Evolutionary conservation across 2,329 filamentous ascomycete genomes (phyloP).

Genomic region (Phaeosphaeriaceae sp.): DNA sequence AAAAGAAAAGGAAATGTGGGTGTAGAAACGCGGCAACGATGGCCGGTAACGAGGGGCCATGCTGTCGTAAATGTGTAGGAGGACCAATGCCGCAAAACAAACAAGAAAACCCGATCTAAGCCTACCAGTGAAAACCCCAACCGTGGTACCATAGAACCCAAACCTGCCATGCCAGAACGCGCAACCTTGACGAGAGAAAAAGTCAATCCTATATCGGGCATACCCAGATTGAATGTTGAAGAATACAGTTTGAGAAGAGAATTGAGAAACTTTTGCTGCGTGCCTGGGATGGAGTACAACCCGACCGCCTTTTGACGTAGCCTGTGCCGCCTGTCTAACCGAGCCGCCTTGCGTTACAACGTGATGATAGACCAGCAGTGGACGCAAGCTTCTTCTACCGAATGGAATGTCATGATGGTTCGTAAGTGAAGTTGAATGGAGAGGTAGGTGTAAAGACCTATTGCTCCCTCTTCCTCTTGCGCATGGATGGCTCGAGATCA

Average conservation of each 20-base stretch:
- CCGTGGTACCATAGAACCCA: constrained; percentile 23
- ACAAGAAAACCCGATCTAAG: constrained; percentile 39
- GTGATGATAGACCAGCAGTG: constrained; percentile 38
- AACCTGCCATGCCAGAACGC: constrained; percentile 28
- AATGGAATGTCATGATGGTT: constrained; percentile 44
- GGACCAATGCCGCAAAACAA: constrained; percentile 28
- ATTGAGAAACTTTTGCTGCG: constrained; percentile 35
- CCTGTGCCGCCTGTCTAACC: constrained; percentile 41
- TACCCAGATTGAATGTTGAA: constrained; percentile 30
- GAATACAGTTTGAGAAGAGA: constrained; percentile 35
- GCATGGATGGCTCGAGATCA: constrained; percentile 58
- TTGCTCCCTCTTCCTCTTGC: constrained; percentile 75
- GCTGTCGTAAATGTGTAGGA: constrained; percentile 37
- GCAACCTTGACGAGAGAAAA: constrained; percentile 26
- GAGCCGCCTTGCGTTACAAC: constrained; percentile 41
- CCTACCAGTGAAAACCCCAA: constrained; percentile 20
- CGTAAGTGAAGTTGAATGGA: constrained; percentile 37
- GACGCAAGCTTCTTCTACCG: constrained; percentile 35
- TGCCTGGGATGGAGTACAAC: constrained; percentile 16
- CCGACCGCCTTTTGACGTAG: constrained; percentile 29
- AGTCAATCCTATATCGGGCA: constrained; percentile 23
- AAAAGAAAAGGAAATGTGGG: constrained; percentile 34
- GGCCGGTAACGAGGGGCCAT: constrained; percentile 37
- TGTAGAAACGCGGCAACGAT: constrained; percentile 36
- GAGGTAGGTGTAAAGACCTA: constrained; percentile 43